A percentile compares a stretch with the other conserved stretches of the same genome.
These are phyloP conservation scores for Xerocomellus chrysenteron DNA, from an alignment of 768 basidiomycete genomes.

Conservation along the genomic window DNA sequence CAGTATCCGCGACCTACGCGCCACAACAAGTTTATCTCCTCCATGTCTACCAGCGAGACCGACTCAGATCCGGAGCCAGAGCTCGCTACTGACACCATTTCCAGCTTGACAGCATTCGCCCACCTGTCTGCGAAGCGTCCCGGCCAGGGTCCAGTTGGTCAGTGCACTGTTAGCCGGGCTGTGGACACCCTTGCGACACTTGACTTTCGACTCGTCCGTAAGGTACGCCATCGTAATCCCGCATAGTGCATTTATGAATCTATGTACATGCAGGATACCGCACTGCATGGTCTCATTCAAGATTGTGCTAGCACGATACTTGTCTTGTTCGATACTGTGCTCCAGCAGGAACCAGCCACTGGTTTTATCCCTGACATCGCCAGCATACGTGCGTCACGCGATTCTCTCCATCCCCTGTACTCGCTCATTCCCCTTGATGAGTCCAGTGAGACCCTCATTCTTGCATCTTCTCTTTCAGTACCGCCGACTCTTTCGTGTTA, in stretches of 20 bases:
- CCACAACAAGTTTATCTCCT: background rate
- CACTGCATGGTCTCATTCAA: conserved; percentile 35
- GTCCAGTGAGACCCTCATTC: conserved; percentile 32
- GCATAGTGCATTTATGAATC: background rate
- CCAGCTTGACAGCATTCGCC: conserved; percentile 21
- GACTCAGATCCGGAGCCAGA: conserved; percentile 55
- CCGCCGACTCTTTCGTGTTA: conserved; percentile 46
- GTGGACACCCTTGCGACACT: conserved; percentile 24
- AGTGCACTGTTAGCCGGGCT: conserved; percentile 23
- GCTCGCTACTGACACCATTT: conserved; percentile 8
- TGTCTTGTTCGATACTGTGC: conserved; percentile 29
- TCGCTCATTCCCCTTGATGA: conserved; percentile 7
- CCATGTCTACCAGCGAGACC: conserved; percentile 49
- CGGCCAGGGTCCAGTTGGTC: background rate
- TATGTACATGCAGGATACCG: conserved; percentile 28
- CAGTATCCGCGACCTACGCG: too few relatives aligned
- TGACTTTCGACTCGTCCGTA: conserved; percentile 30
- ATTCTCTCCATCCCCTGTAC: background rate
- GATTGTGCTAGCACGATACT: conserved; percentile 35
- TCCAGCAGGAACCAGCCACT: conserved; percentile 3
- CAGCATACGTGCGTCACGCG: conserved; percentile 20
- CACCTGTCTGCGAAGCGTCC: conserved; percentile 12
- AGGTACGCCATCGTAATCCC: conserved; percentile 15
- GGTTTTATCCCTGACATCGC: conserved; percentile 12
- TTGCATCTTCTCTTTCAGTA: conserved; percentile 49